Evolutionary conservation across 768 basidiomycete species (phyloP).

Genomic region (Mycena latifolia): DNA sequence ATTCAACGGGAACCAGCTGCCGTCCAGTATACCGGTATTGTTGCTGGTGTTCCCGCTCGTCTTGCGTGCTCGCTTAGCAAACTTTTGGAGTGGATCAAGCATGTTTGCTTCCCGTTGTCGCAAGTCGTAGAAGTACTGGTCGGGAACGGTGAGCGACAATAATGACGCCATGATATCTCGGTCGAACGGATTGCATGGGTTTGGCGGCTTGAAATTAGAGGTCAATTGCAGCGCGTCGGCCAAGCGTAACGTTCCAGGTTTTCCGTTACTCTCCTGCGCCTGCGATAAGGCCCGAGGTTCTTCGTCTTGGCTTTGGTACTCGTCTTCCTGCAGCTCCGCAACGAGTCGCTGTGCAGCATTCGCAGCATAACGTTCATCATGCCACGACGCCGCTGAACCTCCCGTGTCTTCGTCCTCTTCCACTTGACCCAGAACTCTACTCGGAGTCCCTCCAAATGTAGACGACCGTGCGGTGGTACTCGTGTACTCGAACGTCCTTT

Average conservation of each 20-base stretch:
- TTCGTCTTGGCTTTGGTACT: conserved; percentile 40
- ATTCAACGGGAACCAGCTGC: conserved; percentile 63
- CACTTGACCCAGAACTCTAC: conserved; percentile 43
- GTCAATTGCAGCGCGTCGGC: conserved; percentile 71
- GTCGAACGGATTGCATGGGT: conserved; percentile 92
- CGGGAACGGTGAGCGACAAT: conserved; percentile 72
- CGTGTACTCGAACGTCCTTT: conserved; percentile 89
- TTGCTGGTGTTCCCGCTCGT: conserved; percentile 52
- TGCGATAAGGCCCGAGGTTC: conserved; percentile 44
- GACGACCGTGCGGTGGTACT: conserved; percentile 66
- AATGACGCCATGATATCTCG: conserved; percentile 71
- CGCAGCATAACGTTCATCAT: conserved; percentile 60
- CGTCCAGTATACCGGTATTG: conserved; percentile 48
- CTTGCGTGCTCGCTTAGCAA: conserved; percentile 65
- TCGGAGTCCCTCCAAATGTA: conserved; percentile 53
- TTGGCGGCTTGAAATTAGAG: conserved; percentile 78
- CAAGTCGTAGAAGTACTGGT: conserved; percentile 73
- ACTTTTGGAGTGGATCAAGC: conserved; percentile 81
- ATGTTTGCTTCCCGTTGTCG: conserved; percentile 64
- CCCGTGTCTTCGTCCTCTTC: conserved; percentile 38
- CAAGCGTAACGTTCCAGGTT: conserved; percentile 73
- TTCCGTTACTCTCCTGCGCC: conserved; percentile 47
- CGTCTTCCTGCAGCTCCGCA: conserved; percentile 58
- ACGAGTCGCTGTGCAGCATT: conserved; percentile 66
- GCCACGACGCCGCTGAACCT: conserved; percentile 42